Base-by-base conservation (phyloP, 108 stramenopile species). In the Nitzschia palea region DNA sequence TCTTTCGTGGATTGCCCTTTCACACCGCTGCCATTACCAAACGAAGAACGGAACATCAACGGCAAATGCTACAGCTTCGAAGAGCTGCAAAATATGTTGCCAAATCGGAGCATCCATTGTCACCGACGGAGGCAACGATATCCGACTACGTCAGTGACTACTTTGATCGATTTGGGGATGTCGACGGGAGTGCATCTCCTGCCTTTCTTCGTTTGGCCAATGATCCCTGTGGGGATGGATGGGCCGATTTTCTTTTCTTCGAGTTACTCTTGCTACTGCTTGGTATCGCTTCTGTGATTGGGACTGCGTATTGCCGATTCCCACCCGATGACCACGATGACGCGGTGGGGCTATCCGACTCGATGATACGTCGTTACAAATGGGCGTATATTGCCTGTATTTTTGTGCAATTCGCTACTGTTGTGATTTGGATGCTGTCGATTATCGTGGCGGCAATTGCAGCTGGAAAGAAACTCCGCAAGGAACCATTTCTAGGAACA, bases 401-500 rank as follows among this genome's bases (percentile, higher is more conserved):
- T 25, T 25, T 83, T 30, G 53, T 83, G 12, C 83, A 91, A 58
- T 37, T 88, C 31, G 36, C 70, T 32, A 76, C 86, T 9, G 53
- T 87, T 10, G 59, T 77, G 25, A 34, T 79, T 18, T 88, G 88
- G 88, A 70, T 79, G 15, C 50, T 77, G 31, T 50, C 76, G 45
- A 88, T 89, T 32, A 48, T 79, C 4, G 62, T 66, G 27, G 71
- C 77, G n/a, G 71, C 79, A 29, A 71, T 86, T 30, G 65, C 68
- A 20, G 83, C 91, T n/a, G 86, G 83, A 18, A 54, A 63, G 64
- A 65, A 68, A 0, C 73, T 93, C 45, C 76, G 68, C 27, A 62
- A 68, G 36, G 85, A 93, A 65, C 86, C 85, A 3, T 93, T 93
- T 61, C 73, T 93, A n/a, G 79, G 78, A 47, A 93, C 91, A 17